Percentiles rank a stretch among this genome's conserved stretches.
Evolutionary conservation across 768 basidiomycete species (phyloP).

Genomic region (Grammothele lineata): DNA sequence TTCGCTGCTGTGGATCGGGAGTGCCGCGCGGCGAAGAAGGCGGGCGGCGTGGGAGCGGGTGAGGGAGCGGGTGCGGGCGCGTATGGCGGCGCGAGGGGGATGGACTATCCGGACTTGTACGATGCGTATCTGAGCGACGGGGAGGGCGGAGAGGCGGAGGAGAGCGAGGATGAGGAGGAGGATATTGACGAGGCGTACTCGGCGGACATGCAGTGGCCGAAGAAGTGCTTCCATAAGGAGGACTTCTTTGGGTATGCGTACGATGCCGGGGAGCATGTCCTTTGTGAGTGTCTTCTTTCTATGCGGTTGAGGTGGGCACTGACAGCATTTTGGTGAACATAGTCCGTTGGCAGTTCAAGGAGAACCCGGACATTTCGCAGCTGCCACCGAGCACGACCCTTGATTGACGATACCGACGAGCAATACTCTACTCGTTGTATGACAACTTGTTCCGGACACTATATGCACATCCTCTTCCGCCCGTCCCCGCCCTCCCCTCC

Average conservation of each 20-base stretch:
- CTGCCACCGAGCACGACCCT: slow-evolving; percentile 15
- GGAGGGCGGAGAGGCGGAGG: slow-evolving; percentile 10
- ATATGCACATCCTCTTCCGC: no score
- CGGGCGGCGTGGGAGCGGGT: no score
- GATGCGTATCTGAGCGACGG: slow-evolving; percentile 7
- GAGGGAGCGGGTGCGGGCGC: no score
- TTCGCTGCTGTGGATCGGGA: slow-evolving; percentile 11
- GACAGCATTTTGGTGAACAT: neutral
- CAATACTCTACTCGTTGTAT: no score
- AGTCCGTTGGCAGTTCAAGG: slow-evolving; percentile 23
- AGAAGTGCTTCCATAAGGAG: slow-evolving; percentile 23
- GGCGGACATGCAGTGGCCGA: slow-evolving; percentile 30
- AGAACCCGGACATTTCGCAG: slow-evolving; percentile 14
- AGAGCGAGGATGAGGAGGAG: slow-evolving; percentile 14
- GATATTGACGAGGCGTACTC: slow-evolving; percentile 21
- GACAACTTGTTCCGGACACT: no score
- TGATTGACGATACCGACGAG: no score
- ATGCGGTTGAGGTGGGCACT: neutral
- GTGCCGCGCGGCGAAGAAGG: no score
- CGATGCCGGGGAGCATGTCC: slow-evolving; percentile 31
- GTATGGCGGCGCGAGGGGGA: no score
- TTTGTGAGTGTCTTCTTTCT: slow-evolving; percentile 27
- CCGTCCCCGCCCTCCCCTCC: no score
- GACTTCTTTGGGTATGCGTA: slow-evolving; percentile 32
- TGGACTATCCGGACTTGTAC: slow-evolving; percentile 1